phyloP scores from a whole-genome alignment of 2,329 filamentous ascomycete species.

The Trichoderma sp. region DNA sequence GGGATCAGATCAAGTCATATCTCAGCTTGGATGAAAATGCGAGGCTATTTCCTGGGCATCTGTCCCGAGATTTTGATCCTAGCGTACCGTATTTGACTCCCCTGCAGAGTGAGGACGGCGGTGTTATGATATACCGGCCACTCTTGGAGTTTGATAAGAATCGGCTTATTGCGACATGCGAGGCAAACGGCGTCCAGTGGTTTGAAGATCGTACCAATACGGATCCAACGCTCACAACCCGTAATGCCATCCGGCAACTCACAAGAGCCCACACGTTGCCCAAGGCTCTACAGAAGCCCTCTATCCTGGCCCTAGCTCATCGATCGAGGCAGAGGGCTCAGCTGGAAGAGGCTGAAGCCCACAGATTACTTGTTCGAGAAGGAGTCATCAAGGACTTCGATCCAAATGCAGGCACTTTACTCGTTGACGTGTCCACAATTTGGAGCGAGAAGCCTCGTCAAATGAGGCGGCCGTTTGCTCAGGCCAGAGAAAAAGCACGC shows the following conservation, averaged over 20 bases:
- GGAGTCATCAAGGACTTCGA: conserved; percentile 50
- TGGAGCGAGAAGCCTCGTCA: not conserved
- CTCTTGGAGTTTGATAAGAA: conserved; percentile 71
- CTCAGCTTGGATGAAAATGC: conserved; percentile 28
- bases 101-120: conserved; percentile 60
- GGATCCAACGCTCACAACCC: conserved; percentile 71
- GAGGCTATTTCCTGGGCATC: conserved; percentile 33
- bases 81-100: conserved; percentile 38
- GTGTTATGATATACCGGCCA: conserved; percentile 68
- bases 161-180: conserved; percentile 72
- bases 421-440: conserved; percentile 48
- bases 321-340: conserved; percentile 49
- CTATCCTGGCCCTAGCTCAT: conserved; percentile 62
- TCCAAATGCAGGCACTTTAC: conserved; percentile 49
- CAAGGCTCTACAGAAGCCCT: conserved; percentile 63
- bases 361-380: conserved; percentile 53
- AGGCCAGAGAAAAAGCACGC: conserved; percentile 30
- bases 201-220: conserved; percentile 84
- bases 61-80: conserved; percentile 24
- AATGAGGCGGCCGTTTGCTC: conserved; percentile 27
- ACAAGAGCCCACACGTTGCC: conserved; percentile 63
- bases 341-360: conserved; percentile 53
- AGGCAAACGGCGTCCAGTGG: conserved; percentile 68
- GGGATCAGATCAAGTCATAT: conserved; percentile 23
- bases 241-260: conserved; percentile 79